Conservation (phyloP, 495 filamentous ascomycete genomes). For the Podospora bellae-mahoneyi region DNA sequence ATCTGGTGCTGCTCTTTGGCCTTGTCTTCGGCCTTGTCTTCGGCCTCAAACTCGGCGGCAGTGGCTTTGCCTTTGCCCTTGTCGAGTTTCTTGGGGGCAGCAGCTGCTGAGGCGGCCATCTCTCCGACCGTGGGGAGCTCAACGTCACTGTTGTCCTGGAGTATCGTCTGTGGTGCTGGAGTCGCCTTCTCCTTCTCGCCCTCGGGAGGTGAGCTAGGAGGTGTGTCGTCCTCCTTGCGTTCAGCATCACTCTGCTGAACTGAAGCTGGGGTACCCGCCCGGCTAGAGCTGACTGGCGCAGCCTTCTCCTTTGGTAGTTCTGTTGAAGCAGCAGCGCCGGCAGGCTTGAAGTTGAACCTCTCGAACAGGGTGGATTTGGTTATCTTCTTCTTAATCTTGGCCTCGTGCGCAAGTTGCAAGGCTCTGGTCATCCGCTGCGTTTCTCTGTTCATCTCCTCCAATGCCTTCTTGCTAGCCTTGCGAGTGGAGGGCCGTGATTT, state of each 20-base stretch:
- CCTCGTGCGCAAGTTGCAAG: constrained; percentile 87
- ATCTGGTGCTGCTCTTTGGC: not conserved
- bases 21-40: constrained; percentile 18
- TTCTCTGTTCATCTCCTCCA: constrained; percentile 92
- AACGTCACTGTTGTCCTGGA: constrained; percentile 25
- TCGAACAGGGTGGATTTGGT: constrained; percentile 80
- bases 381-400: constrained; percentile 88
- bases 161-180: constrained; percentile 3
- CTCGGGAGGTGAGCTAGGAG: constrained; percentile 50
- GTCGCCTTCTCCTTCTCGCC: constrained; percentile 18
- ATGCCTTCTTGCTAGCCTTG: constrained; percentile 90
- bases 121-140: constrained; percentile 38
- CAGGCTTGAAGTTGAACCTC: constrained; percentile 66
- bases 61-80: constrained; percentile 57
- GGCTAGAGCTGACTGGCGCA: constrained; percentile 37
- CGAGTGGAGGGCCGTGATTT: constrained; percentile 58
- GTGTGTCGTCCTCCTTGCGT: constrained; percentile 46
- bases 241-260: constrained; percentile 43
- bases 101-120: constrained; percentile 16
- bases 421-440: constrained; percentile 87
- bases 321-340: constrained; percentile 33
- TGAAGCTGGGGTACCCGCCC: constrained; percentile 39
- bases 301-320: constrained; percentile 18
- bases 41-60: constrained; percentile 28
- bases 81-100: constrained; percentile 33